A percentile compares a stretch with the other conserved stretches of the same genome.
phyloP scores from a whole-genome alignment of 441 rosid genomes.

The Hypseocharis bilobata region DNA sequence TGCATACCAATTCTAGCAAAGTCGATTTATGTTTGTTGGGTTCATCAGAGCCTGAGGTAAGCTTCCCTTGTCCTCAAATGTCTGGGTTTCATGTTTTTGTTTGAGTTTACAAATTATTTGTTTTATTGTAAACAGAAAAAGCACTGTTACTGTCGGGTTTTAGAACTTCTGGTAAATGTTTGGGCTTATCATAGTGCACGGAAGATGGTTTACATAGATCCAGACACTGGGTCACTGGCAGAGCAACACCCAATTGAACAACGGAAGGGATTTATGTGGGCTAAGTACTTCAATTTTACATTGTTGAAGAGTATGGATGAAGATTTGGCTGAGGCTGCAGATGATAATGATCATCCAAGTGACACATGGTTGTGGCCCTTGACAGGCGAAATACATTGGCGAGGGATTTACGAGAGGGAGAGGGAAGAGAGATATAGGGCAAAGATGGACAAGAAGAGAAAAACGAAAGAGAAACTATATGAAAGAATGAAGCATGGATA shows the following conservation, averaged over 20 bases:
- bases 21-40: conserved; percentile 46
- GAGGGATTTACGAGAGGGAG: conserved; percentile 88
- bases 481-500: conserved; percentile 68
- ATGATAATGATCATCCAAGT: conserved; percentile 65
- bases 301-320: conserved; percentile 89
- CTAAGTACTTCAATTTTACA: conserved; percentile 62
- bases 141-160: conserved; percentile 79
- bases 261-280: conserved; percentile 64
- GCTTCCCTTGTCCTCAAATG: conserved; percentile 8
- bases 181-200: conserved; percentile 94
- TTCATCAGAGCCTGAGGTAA: conserved; percentile 68
- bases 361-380: conserved; percentile 86
- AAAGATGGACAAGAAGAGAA: conserved; percentile 97
- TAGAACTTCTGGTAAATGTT: conserved; percentile 75
- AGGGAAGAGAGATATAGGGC: conserved; percentile 79
- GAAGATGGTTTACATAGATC: conserved; percentile 85
- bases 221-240: conserved; percentile 46
- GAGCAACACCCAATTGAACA: conserved; percentile 69
- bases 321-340: conserved; percentile 96
- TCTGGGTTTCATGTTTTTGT: conserved; percentile 5
- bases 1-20: conserved; percentile 46
- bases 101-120: background rate
- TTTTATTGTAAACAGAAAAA: conserved; percentile 44
- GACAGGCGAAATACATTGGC: conserved; percentile 97
- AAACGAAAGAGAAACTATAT: conserved; percentile 57